A percentile compares a stretch with the other conserved stretches of the same genome.
phyloP scores from a whole-genome alignment of 495 filamentous ascomycete genomes.

The Lentithecium fluviatile region DNA sequence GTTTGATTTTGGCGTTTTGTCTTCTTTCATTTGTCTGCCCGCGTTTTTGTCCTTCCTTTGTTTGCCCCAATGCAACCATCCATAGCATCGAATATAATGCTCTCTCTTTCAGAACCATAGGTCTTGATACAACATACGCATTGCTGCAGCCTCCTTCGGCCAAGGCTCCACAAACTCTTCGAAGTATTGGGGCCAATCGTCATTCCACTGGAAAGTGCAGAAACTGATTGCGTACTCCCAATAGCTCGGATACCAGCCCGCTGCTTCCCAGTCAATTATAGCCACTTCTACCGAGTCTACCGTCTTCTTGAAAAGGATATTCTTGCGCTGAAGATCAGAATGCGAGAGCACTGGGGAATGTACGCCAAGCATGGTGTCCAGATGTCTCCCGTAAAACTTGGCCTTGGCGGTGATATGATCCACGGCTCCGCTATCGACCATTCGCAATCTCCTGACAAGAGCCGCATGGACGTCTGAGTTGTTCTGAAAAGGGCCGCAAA shows the following conservation, averaged over 20 bases:
- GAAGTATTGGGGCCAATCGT: conserved; percentile 21
- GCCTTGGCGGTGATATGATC: conserved; percentile 8
- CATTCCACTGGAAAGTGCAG: conserved; percentile 13
- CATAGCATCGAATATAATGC: too few relatives aligned
- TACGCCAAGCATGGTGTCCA: conserved; percentile 6
- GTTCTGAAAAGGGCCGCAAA: conserved; percentile 16
- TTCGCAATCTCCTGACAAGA: conserved; percentile 5
- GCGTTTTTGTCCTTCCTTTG: too few relatives aligned
- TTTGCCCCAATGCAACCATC: too few relatives aligned
- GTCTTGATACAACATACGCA: conserved; percentile 22
- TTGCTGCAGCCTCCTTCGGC: conserved; percentile 13
- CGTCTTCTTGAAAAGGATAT: conserved; percentile 5
- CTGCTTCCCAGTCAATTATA: conserved; percentile 17
- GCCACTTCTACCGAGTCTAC: conserved; percentile 10
- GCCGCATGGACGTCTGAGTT: conserved; percentile 10
- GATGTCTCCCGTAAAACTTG: conserved; percentile 10
- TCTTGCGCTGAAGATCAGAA: conserved; percentile 18
- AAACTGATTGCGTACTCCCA: conserved; percentile 16
- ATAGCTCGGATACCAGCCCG: conserved; percentile 17
- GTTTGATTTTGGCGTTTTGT: too few relatives aligned
- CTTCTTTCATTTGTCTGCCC: too few relatives aligned
- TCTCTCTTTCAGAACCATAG: conserved; percentile 1
- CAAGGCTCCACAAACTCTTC: conserved; percentile 10
- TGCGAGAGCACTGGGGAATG: conserved; percentile 1
- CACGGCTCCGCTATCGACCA: not conserved